Evolutionary conservation across 1,284 basidiomycete species (phyloP).

Genomic region (Stereum hirsutum): DNA sequence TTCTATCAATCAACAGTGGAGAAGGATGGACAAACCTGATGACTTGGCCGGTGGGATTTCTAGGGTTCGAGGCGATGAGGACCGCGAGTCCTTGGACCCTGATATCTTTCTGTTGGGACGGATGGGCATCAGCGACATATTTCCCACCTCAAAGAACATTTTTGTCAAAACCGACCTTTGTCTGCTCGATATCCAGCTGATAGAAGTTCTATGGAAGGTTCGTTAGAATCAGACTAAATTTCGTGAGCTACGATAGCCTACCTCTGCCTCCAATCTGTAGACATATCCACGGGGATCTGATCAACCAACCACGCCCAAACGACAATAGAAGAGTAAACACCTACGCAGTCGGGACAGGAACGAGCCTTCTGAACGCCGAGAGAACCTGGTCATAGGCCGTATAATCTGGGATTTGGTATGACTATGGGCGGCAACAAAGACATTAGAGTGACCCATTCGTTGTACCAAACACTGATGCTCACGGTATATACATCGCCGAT

Average conservation of each 20-base stretch:
- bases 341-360: slow-evolving; percentile 83
- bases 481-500: slow-evolving; percentile 79
- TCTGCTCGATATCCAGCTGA: slow-evolving; percentile 67
- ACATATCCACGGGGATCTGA: slow-evolving; percentile 7
- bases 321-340: slow-evolving; percentile 20
- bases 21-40: slow-evolving; percentile 29
- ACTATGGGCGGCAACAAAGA: slow-evolving; percentile 27
- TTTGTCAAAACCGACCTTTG: slow-evolving; percentile 32
- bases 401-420: slow-evolving; percentile 84
- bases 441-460: slow-evolving; percentile 12
- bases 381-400: slow-evolving; percentile 83
- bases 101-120: slow-evolving; percentile 54
- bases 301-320: background rate
- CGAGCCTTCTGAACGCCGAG: slow-evolving; percentile 80
- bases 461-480: slow-evolving; percentile 13
- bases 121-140: slow-evolving; percentile 6
- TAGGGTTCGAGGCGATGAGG: slow-evolving; percentile 83
- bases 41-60: slow-evolving; percentile 86
- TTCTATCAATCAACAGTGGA: slow-evolving; percentile 7
- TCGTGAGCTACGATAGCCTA: slow-evolving; percentile 14
- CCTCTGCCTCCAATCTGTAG: slow-evolving; percentile 49
- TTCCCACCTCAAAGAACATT: background rate
- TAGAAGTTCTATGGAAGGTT: slow-evolving; percentile 38
- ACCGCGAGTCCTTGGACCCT: slow-evolving; percentile 76
- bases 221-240: slow-evolving; percentile 1